These are phyloP conservation scores for Grigorovia transvaalensis DNA, from an alignment of 805 yeast genomes.

Conservation along the genomic window DNA sequence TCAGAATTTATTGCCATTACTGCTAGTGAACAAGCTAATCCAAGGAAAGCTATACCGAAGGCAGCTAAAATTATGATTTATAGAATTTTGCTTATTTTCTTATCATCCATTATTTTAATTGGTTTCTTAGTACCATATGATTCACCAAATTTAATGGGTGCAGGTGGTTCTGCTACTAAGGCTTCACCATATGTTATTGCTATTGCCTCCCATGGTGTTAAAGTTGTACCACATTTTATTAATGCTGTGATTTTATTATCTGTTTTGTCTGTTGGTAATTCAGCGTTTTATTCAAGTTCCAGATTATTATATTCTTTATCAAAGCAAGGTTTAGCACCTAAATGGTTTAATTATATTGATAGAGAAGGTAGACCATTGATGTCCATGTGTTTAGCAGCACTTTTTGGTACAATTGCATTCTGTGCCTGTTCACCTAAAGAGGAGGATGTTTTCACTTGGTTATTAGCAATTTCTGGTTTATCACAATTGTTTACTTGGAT, in stretches of 20 bases:
- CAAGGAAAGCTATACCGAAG: slow-evolving; percentile 48
- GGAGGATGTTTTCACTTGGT: slow-evolving; percentile 53
- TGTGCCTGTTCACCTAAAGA: slow-evolving; percentile 52
- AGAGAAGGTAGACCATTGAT: slow-evolving; percentile 49
- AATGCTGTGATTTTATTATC: slow-evolving; percentile 57
- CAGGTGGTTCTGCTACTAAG: slow-evolving; percentile 37
- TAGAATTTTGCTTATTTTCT: slow-evolving; percentile 51
- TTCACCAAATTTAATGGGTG: slow-evolving; percentile 40
- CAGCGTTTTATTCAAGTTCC: slow-evolving; percentile 40
- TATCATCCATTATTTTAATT: slow-evolving; percentile 41
- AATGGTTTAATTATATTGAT: slow-evolving; percentile 46
- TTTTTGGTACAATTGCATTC: slow-evolving; percentile 53
- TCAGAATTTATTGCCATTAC: slow-evolving; percentile 58
- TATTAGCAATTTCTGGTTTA: slow-evolving; percentile 51
- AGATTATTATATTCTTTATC: slow-evolving; percentile 47
- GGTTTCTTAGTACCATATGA: slow-evolving; percentile 54
- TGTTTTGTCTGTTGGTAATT: slow-evolving; percentile 47
- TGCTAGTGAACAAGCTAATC: slow-evolving; percentile 61
- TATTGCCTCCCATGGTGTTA: slow-evolving; percentile 43
- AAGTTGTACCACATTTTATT: slow-evolving; percentile 49
- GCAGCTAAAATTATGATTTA: slow-evolving; percentile 66
- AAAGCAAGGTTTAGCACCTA: slow-evolving; percentile 53
- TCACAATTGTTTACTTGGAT: slow-evolving; percentile 57
- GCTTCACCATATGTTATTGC: slow-evolving; percentile 77
- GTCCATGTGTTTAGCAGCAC: slow-evolving; percentile 29